Conservation (phyloP, 352 stramenopile genomes). For the Globisporangium emineosum region DNA sequence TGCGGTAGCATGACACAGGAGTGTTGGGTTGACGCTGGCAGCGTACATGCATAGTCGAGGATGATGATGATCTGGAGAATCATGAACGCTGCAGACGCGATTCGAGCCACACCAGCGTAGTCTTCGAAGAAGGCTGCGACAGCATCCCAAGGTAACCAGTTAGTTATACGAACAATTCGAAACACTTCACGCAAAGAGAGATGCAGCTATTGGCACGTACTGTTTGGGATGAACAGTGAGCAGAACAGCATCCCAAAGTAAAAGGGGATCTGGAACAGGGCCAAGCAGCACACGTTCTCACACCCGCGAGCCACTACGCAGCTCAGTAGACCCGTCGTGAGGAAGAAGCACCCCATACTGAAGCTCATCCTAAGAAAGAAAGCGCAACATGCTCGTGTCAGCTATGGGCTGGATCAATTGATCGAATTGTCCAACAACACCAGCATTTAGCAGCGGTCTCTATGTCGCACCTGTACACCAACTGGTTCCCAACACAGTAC, state of each 20-base stretch:
- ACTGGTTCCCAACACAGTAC: slow-evolving; percentile 68
- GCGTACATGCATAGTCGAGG: slow-evolving; percentile 65
- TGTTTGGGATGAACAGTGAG: slow-evolving; percentile 69
- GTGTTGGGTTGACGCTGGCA: neutral
- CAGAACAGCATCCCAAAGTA: slow-evolving; percentile 44
- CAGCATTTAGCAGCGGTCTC: neutral
- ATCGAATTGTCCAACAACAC: too few relatives aligned
- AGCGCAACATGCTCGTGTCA: too few relatives aligned
- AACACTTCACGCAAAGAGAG: too few relatives aligned
- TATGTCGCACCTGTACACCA: slow-evolving; percentile 51
- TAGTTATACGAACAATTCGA: too few relatives aligned
- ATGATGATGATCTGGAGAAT: slow-evolving; percentile 83
- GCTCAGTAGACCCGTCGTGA: slow-evolving; percentile 50
- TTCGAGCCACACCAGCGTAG: slow-evolving; percentile 56
- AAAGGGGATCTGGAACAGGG: slow-evolving; percentile 63
- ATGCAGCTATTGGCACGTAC: slow-evolving; percentile 17
- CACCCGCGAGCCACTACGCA: slow-evolving; percentile 41
- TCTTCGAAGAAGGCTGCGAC: slow-evolving; percentile 58
- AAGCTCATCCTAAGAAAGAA: slow-evolving; percentile 52
- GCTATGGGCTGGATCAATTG: too few relatives aligned
- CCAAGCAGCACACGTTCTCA: slow-evolving; percentile 61
- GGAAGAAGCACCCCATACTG: slow-evolving; percentile 64
- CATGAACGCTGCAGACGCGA: slow-evolving; percentile 63
- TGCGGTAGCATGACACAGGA: too few relatives aligned
- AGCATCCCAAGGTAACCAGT: neutral